A percentile compares a stretch with the other conserved stretches of the same genome.
These are phyloP conservation scores for Fusarium nisikadoi DNA, from an alignment of 2,329 filamentous ascomycete genomes.

Conservation along the genomic window DNA sequence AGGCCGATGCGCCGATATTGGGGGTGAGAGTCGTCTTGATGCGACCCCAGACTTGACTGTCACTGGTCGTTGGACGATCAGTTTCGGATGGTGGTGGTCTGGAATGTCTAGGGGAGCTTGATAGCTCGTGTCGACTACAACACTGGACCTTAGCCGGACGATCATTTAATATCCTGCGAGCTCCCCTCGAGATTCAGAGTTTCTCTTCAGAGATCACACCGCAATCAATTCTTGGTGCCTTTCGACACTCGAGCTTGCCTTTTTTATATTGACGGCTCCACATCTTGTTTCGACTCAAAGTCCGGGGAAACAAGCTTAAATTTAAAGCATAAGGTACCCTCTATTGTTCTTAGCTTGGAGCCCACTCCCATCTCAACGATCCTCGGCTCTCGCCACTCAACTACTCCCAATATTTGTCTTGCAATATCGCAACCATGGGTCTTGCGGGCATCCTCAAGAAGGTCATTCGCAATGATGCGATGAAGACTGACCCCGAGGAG, in stretches of 20 bases:
- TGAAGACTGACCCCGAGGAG: slow-evolving; percentile 72
- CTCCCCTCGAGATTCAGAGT: slow-evolving; percentile 30
- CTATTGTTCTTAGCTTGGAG: slow-evolving; percentile 2
- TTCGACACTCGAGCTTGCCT: slow-evolving; percentile 9
- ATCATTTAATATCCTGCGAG: slow-evolving; percentile 41
- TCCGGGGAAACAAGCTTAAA: slow-evolving; percentile 37
- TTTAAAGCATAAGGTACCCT: slow-evolving; percentile 17
- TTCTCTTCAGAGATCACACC: slow-evolving; percentile 22
- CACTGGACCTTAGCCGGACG: slow-evolving; percentile 13
- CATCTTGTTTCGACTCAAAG: slow-evolving; percentile 11
- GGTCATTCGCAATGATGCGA: slow-evolving; percentile 76
- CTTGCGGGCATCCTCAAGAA: slow-evolving; percentile 59
- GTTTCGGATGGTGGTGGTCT: slow-evolving; percentile 31
- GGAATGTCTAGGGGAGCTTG: slow-evolving; percentile 15
- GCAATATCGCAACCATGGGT: slow-evolving; percentile 50
- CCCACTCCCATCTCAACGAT: neutral
- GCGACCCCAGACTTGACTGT: slow-evolving; percentile 29
- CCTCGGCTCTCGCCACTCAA: slow-evolving; percentile 12
- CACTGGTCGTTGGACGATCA: slow-evolving; percentile 23
- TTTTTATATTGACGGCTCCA: slow-evolving; percentile 9
- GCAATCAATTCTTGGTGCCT: slow-evolving; percentile 20
- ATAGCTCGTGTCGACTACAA: slow-evolving; percentile 3
- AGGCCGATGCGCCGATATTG: slow-evolving; percentile 27
- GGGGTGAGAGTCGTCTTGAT: slow-evolving; percentile 35
- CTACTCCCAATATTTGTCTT: neutral